These are phyloP conservation scores for Boeremia exigua DNA, from an alignment of 2,329 filamentous ascomycete genomes.

Conservation along the genomic window DNA sequence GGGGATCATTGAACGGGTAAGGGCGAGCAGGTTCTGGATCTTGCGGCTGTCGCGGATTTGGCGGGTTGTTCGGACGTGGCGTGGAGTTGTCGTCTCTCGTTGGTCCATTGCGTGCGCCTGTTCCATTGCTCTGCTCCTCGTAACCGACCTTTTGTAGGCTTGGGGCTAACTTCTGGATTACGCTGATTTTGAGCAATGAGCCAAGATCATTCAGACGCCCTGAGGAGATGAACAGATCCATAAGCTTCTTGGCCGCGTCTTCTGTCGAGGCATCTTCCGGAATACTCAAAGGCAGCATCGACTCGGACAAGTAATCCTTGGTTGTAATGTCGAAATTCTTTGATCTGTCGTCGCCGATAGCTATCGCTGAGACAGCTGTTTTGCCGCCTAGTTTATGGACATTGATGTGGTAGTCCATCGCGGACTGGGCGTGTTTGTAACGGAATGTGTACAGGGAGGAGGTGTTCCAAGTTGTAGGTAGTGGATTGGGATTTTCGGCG, in stretches of 20 bases:
- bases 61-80: constrained; percentile 17
- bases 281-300: constrained; percentile 60
- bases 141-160: constrained; percentile 79
- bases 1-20: constrained; percentile 72
- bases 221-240: constrained; percentile 75
- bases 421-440: constrained; percentile 84
- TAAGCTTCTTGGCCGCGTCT: constrained; percentile 51
- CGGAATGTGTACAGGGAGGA: constrained; percentile 77
- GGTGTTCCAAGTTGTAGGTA: constrained; percentile 83
- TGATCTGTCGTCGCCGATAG: constrained; percentile 80
- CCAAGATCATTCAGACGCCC: constrained; percentile 72
- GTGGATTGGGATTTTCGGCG: constrained; percentile 61
- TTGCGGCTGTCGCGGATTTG: constrained; percentile 56
- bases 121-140: constrained; percentile 50
- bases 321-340: constrained; percentile 75
- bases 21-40: constrained; percentile 67
- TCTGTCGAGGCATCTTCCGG: constrained; percentile 56
- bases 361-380: constrained; percentile 81
- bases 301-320: constrained; percentile 75
- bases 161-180: constrained; percentile 85
- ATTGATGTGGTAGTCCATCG: constrained; percentile 83
- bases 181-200: constrained; percentile 73
- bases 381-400: constrained; percentile 82
- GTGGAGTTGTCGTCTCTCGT: constrained; percentile 32
- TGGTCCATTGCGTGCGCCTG: constrained; percentile 52